Evolutionary conservation across 495 filamentous ascomycete genomes (phyloP).

Genomic region (Penicillium canescens): DNA sequence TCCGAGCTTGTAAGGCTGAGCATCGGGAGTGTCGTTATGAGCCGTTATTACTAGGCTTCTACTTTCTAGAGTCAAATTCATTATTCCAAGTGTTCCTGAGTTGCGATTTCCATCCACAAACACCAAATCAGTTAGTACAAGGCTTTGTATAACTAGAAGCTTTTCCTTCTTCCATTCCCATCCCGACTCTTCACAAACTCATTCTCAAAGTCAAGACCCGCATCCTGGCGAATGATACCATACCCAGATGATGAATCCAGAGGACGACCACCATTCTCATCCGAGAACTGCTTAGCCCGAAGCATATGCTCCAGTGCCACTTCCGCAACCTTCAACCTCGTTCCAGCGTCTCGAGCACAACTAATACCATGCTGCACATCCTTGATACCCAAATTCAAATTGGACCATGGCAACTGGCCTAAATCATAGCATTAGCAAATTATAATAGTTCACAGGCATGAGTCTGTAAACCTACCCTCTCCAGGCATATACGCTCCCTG

Average conservation of each 20-base stretch:
- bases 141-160: too few species aligned
- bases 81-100: too few species aligned
- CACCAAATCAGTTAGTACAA: too few species aligned
- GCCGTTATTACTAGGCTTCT: too few species aligned
- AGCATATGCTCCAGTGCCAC: constrained; percentile 8
- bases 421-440: background rate
- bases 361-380: constrained; percentile 10
- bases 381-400: constrained; percentile 12
- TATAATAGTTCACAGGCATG: background rate
- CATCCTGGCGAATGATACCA: constrained; percentile 11
- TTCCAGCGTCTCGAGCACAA: constrained; percentile 3
- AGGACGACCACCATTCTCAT: constrained; percentile 2
- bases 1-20: too few species aligned
- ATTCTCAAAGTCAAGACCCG: constrained; percentile 14
- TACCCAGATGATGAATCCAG: constrained; percentile 14
- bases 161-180: background rate
- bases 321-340: constrained; percentile 10
- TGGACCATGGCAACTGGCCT: constrained; percentile 12
- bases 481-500: constrained; percentile 9
- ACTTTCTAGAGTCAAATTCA: too few species aligned
- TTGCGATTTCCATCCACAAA: too few species aligned
- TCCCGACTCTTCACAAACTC: constrained; percentile 12
- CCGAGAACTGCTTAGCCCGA: constrained; percentile 8
- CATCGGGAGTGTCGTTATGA: too few species aligned
- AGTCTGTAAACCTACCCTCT: constrained; percentile 1